Percentiles rank a stretch among this genome's conserved stretches.
Conservation (phyloP, 2,329 filamentous ascomycete species). For the Coniella vitis region DNA sequence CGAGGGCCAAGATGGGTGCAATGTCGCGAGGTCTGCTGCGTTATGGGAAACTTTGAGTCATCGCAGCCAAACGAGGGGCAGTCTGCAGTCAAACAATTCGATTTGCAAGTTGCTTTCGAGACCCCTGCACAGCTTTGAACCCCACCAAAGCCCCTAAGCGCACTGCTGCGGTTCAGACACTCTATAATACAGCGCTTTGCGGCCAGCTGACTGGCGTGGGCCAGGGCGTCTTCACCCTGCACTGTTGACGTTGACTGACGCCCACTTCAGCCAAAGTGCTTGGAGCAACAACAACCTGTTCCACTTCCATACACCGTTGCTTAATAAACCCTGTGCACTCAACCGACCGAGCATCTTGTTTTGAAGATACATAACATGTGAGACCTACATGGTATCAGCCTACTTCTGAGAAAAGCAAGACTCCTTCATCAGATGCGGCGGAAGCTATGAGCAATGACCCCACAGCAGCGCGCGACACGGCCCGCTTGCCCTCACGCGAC, state of each 20-base stretch:
- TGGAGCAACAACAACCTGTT: background rate
- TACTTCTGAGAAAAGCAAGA: constrained; percentile 12
- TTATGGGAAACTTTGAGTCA: constrained; percentile 11
- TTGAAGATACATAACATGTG: constrained; percentile 10
- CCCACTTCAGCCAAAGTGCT: too few relatives aligned
- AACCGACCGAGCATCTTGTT: too few relatives aligned
- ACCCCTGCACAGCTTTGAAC: background rate
- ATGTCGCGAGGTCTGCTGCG: background rate
- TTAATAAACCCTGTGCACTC: too few relatives aligned
- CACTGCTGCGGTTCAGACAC: background rate
- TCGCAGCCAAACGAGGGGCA: constrained; percentile 4
- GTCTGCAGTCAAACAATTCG: constrained; percentile 5
- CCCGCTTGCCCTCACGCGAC: constrained; percentile 22
- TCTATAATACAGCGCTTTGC: background rate
- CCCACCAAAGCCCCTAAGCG: constrained; percentile 1
- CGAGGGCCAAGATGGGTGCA: background rate
- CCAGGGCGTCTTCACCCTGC: too few relatives aligned
- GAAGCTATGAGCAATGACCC: constrained; percentile 41
- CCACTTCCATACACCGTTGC: too few relatives aligned
- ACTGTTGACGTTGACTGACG: background rate
- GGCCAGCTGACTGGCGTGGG: background rate
- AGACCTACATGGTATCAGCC: constrained; percentile 5
- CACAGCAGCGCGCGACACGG: constrained; percentile 33
- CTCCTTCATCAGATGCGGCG: constrained; percentile 30
- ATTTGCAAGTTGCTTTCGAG: background rate